phyloP scores from a whole-genome alignment of 805 yeast species.

The Yarrowia sp. region DNA sequence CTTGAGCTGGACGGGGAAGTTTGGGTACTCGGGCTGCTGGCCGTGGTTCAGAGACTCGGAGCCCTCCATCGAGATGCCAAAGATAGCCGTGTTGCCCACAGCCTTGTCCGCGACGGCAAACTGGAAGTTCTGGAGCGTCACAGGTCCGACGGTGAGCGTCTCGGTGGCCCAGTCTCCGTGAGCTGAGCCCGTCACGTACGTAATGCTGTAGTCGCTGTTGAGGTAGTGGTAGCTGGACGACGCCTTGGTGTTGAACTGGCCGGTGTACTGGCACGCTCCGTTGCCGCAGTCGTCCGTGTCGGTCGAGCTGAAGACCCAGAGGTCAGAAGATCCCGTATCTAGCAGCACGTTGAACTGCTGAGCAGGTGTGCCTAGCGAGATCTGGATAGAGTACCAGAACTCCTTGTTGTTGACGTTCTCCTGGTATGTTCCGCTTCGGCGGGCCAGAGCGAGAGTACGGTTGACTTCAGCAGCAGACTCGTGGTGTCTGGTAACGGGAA shows the following conservation, averaged over 20 bases:
- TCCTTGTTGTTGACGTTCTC: neutral
- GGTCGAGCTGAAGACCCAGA: conserved; percentile 48
- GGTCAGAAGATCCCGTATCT: conserved; percentile 71
- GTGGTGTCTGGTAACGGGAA: neutral
- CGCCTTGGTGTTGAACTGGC: conserved; percentile 2
- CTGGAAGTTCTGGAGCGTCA: conserved; percentile 51
- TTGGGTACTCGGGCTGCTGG: conserved; percentile 29
- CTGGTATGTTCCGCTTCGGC: neutral
- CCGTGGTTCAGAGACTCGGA: conserved; percentile 29
- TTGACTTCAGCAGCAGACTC: neutral
- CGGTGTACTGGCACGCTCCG: neutral
- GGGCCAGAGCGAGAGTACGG: neutral
- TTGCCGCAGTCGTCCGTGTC: neutral
- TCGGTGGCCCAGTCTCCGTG: conserved; percentile 60
- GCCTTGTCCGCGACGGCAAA: conserved; percentile 67
- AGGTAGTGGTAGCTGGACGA: conserved; percentile 31
- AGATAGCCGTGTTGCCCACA: conserved; percentile 42
- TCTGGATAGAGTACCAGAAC: conserved; percentile 7
- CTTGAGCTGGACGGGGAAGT: conserved; percentile 36
- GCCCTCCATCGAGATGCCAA: conserved; percentile 43
- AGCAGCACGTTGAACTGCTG: conserved; percentile 54
- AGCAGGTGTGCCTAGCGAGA: conserved; percentile 53
- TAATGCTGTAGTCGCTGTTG: conserved; percentile 30
- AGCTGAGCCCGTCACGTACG: conserved; percentile 44
- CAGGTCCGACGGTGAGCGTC: conserved; percentile 49